Percentiles rank a stretch among this genome's conserved stretches.
These are phyloP conservation scores for Mortierella sp. DNA, from an alignment of 371 early-diverging fungal genomes.

Conservation along the genomic window DNA sequence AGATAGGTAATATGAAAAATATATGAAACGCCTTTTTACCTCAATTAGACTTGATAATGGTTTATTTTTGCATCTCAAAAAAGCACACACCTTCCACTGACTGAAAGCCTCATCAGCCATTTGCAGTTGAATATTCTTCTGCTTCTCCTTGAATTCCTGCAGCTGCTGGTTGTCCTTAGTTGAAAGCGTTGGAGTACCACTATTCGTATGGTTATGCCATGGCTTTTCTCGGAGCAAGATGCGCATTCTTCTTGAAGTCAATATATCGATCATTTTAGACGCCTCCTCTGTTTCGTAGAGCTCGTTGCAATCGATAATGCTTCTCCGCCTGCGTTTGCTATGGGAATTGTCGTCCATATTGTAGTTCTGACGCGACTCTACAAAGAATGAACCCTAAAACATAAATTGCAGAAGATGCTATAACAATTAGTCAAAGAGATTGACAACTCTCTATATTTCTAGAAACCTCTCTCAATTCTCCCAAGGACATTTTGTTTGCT, in stretches of 20 bases:
- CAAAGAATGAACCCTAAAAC: not conserved
- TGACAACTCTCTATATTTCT: too few relatives aligned
- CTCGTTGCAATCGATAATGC: not conserved
- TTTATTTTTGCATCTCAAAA: not conserved
- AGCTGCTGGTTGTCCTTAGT: not conserved
- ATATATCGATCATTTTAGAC: not conserved
- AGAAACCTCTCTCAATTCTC: too few relatives aligned
- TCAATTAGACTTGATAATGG: not conserved
- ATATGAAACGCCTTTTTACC: not conserved
- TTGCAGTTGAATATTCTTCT: not conserved
- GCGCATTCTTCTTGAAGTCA: slow-evolving; percentile 7
- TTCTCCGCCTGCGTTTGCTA: not conserved
- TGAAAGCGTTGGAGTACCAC: not conserved
- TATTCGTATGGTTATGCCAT: not conserved
- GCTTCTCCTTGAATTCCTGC: not conserved
- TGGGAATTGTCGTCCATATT: not conserved
- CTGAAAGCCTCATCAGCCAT: not conserved
- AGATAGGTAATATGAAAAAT: not conserved
- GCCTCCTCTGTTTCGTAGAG: not conserved
- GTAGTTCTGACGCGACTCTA: not conserved
- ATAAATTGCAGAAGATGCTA: too few relatives aligned
- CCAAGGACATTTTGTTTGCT: too few relatives aligned
- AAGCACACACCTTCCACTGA: not conserved
- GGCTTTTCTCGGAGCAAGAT: not conserved
- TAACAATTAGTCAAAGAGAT: too few relatives aligned